These are phyloP conservation scores for Leishmania tropica DNA, from an alignment of 208 protist genomes.

Conservation along the genomic window DNA sequence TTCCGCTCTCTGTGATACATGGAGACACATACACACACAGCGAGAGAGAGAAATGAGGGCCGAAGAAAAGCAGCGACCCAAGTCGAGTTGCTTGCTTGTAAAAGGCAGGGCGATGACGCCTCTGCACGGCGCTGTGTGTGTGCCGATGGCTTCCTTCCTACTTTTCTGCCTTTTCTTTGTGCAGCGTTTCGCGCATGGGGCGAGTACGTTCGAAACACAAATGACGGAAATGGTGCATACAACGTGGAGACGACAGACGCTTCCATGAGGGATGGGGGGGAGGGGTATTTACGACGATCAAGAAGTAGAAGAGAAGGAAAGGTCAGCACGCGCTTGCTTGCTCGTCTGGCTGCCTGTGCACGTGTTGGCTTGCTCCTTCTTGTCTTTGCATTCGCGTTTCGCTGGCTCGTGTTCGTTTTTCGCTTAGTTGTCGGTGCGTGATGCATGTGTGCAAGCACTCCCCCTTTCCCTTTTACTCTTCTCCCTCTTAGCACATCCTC, in stretches of 20 bases:
- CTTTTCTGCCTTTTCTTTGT: not conserved
- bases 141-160: not conserved
- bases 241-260: no score
- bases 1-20: not conserved
- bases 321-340: not conserved
- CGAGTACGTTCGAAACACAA: not conserved
- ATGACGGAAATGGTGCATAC: not conserved
- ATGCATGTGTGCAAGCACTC: not conserved
- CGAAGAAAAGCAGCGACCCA: not conserved
- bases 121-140: not conserved
- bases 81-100: not conserved
- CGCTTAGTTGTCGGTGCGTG: not conserved
- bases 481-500: not conserved
- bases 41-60: not conserved
- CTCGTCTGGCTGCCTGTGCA: not conserved
- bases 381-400: not conserved
- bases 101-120: not conserved
- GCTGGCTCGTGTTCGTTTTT: not conserved
- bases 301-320: not conserved
- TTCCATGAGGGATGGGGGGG: not conserved
- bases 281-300: not conserved
- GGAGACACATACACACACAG: no score
- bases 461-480: not conserved
- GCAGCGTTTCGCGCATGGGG: not conserved
- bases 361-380: not conserved